Percentiles rank a stretch among this genome's conserved stretches.
These are phyloP conservation scores for Phaeosphaeriaceae sp. DNA, from an alignment of 2,329 filamentous ascomycete species.

Conservation along the genomic window DNA sequence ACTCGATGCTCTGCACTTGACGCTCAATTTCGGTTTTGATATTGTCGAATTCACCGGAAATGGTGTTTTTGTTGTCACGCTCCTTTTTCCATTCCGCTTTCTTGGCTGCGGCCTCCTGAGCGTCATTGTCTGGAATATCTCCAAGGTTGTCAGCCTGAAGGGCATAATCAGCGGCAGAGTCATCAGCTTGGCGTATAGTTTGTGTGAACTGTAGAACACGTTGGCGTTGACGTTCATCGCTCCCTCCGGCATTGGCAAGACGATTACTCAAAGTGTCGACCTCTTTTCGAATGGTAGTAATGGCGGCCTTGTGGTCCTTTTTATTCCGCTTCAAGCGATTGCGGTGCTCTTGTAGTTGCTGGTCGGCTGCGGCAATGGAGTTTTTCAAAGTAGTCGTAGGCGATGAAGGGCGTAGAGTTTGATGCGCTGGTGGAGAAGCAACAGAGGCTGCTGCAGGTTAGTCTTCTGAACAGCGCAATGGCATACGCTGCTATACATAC, in stretches of 20 bases:
- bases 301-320: slow-evolving; percentile 75
- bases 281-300: slow-evolving; percentile 73
- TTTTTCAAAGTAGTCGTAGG: slow-evolving; percentile 78
- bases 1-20: slow-evolving; percentile 66
- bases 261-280: slow-evolving; percentile 72
- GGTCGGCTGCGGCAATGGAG: slow-evolving; percentile 74
- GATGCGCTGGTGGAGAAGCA: slow-evolving; percentile 60
- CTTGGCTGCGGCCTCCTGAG: slow-evolving; percentile 62
- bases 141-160: slow-evolving; percentile 69
- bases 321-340: slow-evolving; percentile 72
- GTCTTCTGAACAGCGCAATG: slow-evolving; percentile 6
- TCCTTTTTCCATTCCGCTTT: slow-evolving; percentile 65
- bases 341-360: slow-evolving; percentile 72
- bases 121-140: slow-evolving; percentile 67
- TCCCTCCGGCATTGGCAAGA: slow-evolving; percentile 70
- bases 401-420: slow-evolving; percentile 73
- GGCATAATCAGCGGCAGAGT: slow-evolving; percentile 63
- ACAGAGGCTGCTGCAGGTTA: slow-evolving; percentile 34
- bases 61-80: slow-evolving; percentile 57
- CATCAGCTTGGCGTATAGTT: slow-evolving; percentile 73
- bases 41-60: slow-evolving; percentile 64
- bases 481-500: slow-evolving; percentile 44
- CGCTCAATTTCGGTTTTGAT: slow-evolving; percentile 68
- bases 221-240: slow-evolving; percentile 77
- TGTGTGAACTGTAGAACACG: slow-evolving; percentile 78